Conservation (phyloP, 768 basidiomycete species). For the Hericium erinaceus region DNA sequence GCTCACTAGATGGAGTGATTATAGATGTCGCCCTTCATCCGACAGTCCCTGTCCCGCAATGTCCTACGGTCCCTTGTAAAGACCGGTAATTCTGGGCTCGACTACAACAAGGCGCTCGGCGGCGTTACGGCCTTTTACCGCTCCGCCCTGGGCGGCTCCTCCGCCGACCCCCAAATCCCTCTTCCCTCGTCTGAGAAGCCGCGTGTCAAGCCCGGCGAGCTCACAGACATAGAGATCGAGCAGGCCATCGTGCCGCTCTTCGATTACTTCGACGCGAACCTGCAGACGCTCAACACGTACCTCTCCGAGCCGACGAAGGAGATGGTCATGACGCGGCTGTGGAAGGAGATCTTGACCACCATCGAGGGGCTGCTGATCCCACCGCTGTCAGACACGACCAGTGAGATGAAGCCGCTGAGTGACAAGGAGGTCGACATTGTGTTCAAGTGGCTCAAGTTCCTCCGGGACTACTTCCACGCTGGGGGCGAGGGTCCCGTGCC, state of each 20-base stretch:
- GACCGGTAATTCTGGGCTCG: conserved; percentile 42
- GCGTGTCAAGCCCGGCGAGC: conserved; percentile 65
- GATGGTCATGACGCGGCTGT: conserved; percentile 86
- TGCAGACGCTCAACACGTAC: conserved; percentile 84
- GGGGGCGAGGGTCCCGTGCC: conserved; percentile 88
- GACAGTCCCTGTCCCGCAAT: conserved; percentile 70
- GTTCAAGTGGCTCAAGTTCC: conserved; percentile 98
- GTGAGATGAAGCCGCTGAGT: conserved; percentile 84
- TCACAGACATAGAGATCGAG: conserved; percentile 92
- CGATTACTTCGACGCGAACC: conserved; percentile 92
- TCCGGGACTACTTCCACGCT: conserved; percentile 92
- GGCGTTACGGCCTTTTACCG: conserved; percentile 76
- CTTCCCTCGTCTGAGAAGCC: conserved; percentile 68
- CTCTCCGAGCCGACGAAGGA: conserved; percentile 79
- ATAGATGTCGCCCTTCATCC: conserved; percentile 91
- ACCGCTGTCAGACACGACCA: conserved; percentile 73
- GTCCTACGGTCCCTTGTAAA: conserved; percentile 77
- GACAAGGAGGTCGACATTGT: conserved; percentile 98
- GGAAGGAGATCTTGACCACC: conserved; percentile 89
- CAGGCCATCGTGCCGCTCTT: conserved; percentile 85
- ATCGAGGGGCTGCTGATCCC: conserved; percentile 88
- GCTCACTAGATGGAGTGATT: not conserved
- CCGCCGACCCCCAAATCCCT: conserved; percentile 69
- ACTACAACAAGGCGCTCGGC: conserved; percentile 86
- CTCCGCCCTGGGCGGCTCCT: conserved; percentile 57